Evolutionary conservation across 106 monocot genomes (phyloP), one percentile per base, ranked within the genome.

Genomic region (Apostasia shenzhenica): DNA sequence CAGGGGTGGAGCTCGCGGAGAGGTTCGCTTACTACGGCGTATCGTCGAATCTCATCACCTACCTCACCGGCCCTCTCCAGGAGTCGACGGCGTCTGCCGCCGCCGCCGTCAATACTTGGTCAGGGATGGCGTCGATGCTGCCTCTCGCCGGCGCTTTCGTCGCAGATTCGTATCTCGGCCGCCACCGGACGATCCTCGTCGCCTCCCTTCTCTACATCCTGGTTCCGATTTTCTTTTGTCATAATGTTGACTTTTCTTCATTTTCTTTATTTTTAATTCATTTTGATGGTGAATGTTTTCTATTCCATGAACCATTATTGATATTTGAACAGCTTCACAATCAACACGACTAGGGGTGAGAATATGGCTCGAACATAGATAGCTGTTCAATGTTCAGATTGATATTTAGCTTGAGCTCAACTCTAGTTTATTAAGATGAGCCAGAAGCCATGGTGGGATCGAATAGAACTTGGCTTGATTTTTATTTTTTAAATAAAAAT

Each of bases 81-180:
- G 67, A 82, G 69, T 63, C 81, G 2, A 87, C 81, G 2, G 84
- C 87, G 6, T 45, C 81, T 0, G 84, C 86, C 1, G 91, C 91
- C 3, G 71, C 79, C n/a, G 72, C 73, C 52, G 72, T 84, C 64
- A 91, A 84, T 63, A 37, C 70, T 8, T 91, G 91, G 87, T 45
- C 37, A 1, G 91, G 87, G 1, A 61, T 56, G 6, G 43, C 84
- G 3, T 54, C 57, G 41, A 67, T 87, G 75, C 40, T 82, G n/a
- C 81, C 91, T 2, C 66, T 87, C 5, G 61, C 78, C 38, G 76
- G 84, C 4, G 91, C 77, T 0, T 80, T 84, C 64, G 54, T 82
- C 61, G 86, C 87, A 41, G 91, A 87, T 59, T 84, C 76, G 1
- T 91, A 73, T 51, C 62, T 91, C 37, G 91, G 87, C 10, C 84